A percentile compares a stretch with the other conserved stretches of the same genome.
Conservation (phyloP, 805 yeast genomes). For the Ogataea ramenticola region DNA sequence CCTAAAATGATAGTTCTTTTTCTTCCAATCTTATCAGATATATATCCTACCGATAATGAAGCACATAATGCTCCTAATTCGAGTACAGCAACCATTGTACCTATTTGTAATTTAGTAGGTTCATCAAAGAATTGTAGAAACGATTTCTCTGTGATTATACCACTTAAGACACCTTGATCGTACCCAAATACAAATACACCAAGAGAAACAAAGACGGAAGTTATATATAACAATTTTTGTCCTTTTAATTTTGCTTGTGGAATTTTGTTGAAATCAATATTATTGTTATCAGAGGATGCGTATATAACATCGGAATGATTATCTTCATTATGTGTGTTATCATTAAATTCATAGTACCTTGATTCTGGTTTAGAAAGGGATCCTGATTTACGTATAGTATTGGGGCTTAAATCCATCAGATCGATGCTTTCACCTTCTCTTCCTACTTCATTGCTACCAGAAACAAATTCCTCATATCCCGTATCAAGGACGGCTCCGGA, state of each 20-base stretch:
- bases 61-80: constrained; percentile 79
- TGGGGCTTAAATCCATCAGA: too few species aligned
- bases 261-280: constrained; percentile 12
- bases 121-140: constrained; percentile 60
- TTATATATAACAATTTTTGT: constrained; percentile 16
- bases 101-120: constrained; percentile 66
- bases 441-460: background rate
- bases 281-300: constrained; percentile 1
- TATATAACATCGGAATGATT: constrained; percentile 4
- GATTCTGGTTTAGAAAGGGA: background rate
- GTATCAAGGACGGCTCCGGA: background rate
- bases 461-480: background rate
- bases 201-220: constrained; percentile 15
- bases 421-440: background rate
- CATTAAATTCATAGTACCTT: background rate
- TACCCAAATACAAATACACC: constrained; percentile 59
- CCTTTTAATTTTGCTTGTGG: constrained; percentile 15
- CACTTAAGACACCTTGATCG: constrained; percentile 75
- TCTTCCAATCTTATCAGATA: constrained; percentile 76
- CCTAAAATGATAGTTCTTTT: constrained; percentile 70
- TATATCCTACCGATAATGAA: constrained; percentile 63
- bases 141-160: constrained; percentile 64
- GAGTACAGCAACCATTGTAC: constrained; percentile 77
- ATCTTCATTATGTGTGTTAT: constrained; percentile 2
- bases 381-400: background rate